Evolutionary conservation across 176 grass and related monocot species (phyloP), one percentile per base, ranked within the genome.

Genomic region (Juncus effusus): DNA sequence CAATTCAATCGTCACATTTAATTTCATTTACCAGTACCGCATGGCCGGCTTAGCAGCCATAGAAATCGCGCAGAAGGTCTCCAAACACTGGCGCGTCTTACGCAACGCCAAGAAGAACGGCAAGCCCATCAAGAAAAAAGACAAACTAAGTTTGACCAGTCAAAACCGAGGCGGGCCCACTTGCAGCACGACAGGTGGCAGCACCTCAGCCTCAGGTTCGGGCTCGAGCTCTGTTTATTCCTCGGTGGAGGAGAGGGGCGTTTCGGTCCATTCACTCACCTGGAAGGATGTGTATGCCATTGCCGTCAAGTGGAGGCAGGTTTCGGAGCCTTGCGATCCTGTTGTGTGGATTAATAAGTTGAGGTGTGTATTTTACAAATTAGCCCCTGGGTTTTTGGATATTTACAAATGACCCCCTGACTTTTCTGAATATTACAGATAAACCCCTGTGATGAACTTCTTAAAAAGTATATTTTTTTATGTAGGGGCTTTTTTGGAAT

Each of bases 321-420:
- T 97, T 74, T 97, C 94, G 75, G 94, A 97, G 72, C 94, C 94
- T 44, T 97, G 94, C 82, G 94, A 97, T 69, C 88, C 94, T 84
- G 94, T 97, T 84, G 83, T 97, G 76, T 97, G 94, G 94, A 67
- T 97, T 39, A 97, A 97, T 72, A 97, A 92, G 54, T 78, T 97
- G 69, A 97, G 94, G 94, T 97, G 61, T 65, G 52, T 10, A 39
- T 15, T 38, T 65, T 56, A 58, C 11, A 36, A 44, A 49, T 67
- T 28, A 28, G 19, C 19, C 19, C 19, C 19, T 28, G 19, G 19
- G 19, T 28, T 28, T 28, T 28, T 28, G 19, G 19, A 28, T 28
- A 28, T 28, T 28, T 28, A 28, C 1, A 28, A 28, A 28, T 28
- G 0, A 28, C 1, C 19, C 19, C 19, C 19, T 28, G 19, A 28